These are phyloP conservation scores for Nannochloris sp. DNA, from an alignment of 139 green algal species.

Conservation along the genomic window DNA sequence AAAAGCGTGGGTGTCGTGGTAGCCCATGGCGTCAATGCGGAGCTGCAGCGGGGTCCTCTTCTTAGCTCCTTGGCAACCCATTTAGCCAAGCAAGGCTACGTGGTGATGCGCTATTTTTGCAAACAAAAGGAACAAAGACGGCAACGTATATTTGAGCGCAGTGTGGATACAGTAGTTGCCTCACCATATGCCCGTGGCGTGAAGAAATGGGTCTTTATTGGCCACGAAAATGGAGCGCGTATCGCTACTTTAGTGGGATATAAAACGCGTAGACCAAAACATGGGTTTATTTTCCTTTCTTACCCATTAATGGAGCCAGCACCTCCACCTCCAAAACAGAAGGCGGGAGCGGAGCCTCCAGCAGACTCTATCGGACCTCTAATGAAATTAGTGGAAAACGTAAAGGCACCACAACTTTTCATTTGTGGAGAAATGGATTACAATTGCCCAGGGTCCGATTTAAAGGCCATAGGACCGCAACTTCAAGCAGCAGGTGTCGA, in stretches of 20 bases:
- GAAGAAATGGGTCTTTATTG: constrained; percentile 48
- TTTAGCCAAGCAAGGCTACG: constrained; percentile 26
- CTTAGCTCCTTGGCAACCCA: constrained; percentile 16
- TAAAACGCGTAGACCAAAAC: constrained; percentile 24
- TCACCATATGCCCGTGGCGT: constrained; percentile 48
- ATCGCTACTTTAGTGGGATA: constrained; percentile 40
- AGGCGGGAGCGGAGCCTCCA: constrained; percentile 5
- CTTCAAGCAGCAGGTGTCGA: background rate
- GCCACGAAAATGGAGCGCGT: constrained; percentile 45
- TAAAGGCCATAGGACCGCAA: constrained; percentile 6
- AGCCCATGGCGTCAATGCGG: constrained; percentile 49
- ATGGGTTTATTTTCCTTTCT: constrained; percentile 46
- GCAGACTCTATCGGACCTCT: constrained; percentile 14
- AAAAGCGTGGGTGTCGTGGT: constrained; percentile 47
- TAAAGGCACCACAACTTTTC: background rate
- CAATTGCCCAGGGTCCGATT: background rate
- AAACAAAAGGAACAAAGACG: constrained; percentile 48
- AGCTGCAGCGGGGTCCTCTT: constrained; percentile 42
- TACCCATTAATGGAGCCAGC: constrained; percentile 49
- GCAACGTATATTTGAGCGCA: constrained; percentile 58
- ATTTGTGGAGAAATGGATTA: background rate
- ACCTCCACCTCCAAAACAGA: constrained; percentile 17
- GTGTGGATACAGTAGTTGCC: constrained; percentile 43
- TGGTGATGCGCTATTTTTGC: constrained; percentile 58
- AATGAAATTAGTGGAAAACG: background rate